Percentiles rank a stretch among this genome's conserved stretches.
These are phyloP conservation scores for Nakazawaea pomicola DNA, from an alignment of 805 yeast genomes.

Conservation along the genomic window DNA sequence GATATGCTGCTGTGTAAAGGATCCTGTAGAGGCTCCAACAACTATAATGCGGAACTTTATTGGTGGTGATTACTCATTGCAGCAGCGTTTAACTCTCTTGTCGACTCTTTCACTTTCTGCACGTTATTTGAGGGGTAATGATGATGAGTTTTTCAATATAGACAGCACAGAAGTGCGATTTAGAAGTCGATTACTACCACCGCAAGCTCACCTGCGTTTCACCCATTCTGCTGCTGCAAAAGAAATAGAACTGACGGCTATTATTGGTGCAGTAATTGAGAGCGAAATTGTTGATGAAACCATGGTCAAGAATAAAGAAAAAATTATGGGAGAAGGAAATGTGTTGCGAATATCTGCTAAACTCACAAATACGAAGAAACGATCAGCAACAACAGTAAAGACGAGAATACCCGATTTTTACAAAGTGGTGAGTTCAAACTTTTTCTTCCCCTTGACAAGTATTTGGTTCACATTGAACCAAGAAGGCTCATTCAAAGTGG, in stretches of 20 bases:
- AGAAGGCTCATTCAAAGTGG: slow-evolving; percentile 40
- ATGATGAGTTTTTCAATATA: slow-evolving; percentile 15
- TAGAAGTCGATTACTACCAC: slow-evolving; percentile 41
- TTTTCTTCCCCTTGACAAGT: slow-evolving; percentile 51
- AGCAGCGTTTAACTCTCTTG: slow-evolving; percentile 66
- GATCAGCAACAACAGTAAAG: slow-evolving; percentile 14
- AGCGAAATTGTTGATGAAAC: slow-evolving; percentile 16
- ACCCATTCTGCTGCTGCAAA: slow-evolving; percentile 18
- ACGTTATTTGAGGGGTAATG: slow-evolving; percentile 61
- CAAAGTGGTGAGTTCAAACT: slow-evolving; percentile 35
- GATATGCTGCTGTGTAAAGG: slow-evolving; percentile 56
- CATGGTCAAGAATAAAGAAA: slow-evolving; percentile 28
- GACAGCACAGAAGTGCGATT: slow-evolving; percentile 33
- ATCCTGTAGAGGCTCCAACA: slow-evolving; percentile 33
- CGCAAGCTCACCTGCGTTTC: slow-evolving; percentile 39
- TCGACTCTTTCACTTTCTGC: slow-evolving; percentile 68
- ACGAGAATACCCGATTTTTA: slow-evolving; percentile 31
- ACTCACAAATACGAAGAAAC: slow-evolving; percentile 16
- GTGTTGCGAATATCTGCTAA: slow-evolving; percentile 37
- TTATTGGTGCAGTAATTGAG: neutral
- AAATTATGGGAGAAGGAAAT: slow-evolving; percentile 31
- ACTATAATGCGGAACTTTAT: slow-evolving; percentile 44
- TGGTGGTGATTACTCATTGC: slow-evolving; percentile 76
- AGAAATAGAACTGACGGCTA: neutral
- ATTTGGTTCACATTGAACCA: slow-evolving; percentile 38